Evolutionary conservation across 768 basidiomycete species (phyloP), one percentile per base, ranked within the genome.

Genomic region (Boletellus ananas): DNA sequence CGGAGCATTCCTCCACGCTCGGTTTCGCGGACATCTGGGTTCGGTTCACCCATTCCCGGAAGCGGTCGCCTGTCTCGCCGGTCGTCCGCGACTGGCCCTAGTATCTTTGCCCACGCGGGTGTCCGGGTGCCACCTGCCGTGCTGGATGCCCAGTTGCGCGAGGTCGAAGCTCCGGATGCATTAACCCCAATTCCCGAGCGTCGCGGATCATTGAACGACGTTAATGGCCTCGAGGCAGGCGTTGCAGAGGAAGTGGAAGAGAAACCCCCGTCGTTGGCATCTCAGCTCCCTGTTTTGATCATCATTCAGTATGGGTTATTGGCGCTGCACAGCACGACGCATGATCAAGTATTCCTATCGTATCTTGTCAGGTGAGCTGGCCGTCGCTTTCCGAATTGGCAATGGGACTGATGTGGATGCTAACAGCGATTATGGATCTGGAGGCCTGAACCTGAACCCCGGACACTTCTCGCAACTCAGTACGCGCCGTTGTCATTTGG

Each of bases 391-490:
- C 18, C 18, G 5, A 17, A 31, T 43, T 35, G n/a, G 47, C 18
- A 12, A 37, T 42, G 4, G 17, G 31, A 27, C 42, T 56, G 25
- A 47, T 47, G 25, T 37, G 4, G 34, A 38, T 23, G 48, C 47
- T 17, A 16, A 46, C 63, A 94, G 90, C 13, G 83, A 87, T 58
- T 90, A 90, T 63, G 74, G 80, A 17, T 76, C 83, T 6, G 94
- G 94, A n/a, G 96, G 96, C 1, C 70, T 99, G 55, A 93, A 91
- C 50, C 74, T 99, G 47, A 87, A 86, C 61, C 90, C 96, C 0
- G 88, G 87, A 2, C 83, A 96, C 69, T 99, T 94, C 70, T 91
- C 94, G 2, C 84, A 92, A 64, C 79, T 97, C 16, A 94, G 87
- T 91, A 52, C 45, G 80, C 71, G 34, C 4, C n/a, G 13, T 23